Evolutionary conservation across 495 filamentous ascomycete genomes (phyloP).

Genomic region (Penicillium lagena): DNA sequence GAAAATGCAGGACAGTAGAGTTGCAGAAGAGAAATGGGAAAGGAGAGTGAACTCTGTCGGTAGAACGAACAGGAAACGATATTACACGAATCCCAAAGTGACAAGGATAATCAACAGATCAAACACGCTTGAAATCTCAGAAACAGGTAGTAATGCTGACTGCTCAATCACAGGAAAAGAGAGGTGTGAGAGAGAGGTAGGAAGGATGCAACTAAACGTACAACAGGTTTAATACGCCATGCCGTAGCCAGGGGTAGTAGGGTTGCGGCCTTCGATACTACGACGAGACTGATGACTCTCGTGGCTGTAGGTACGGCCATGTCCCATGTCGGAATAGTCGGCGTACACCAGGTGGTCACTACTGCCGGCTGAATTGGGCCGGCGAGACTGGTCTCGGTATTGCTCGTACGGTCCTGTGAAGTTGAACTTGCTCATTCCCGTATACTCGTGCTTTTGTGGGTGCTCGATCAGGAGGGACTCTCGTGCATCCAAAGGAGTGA

Average conservation of each 20-base stretch:
- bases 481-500: conserved; percentile 84
- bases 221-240: conserved; percentile 25
- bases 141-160: conserved; percentile 3
- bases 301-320: conserved; percentile 32
- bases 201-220: too few relatives aligned
- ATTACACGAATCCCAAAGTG: too few relatives aligned
- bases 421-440: conserved; percentile 45
- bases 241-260: conserved; percentile 35
- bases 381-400: conserved; percentile 33
- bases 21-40: too few relatives aligned
- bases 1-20: background rate
- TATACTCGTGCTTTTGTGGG: conserved; percentile 29
- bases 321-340: conserved; percentile 27
- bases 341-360: conserved; percentile 34
- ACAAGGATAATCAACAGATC: conserved; percentile 7
- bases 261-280: conserved; percentile 25
- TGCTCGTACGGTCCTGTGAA: conserved; percentile 37
- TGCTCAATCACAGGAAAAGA: background rate
- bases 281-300: conserved; percentile 22
- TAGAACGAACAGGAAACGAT: too few relatives aligned
- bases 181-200: conserved; percentile 2
- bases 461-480: conserved; percentile 77
- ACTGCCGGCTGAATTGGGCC: conserved; percentile 28
- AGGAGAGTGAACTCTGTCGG: too few relatives aligned
- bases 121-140: conserved; percentile 7